Evolutionary conservation across 345 rosid genomes (phyloP).

Genomic region (Firmiana major): DNA sequence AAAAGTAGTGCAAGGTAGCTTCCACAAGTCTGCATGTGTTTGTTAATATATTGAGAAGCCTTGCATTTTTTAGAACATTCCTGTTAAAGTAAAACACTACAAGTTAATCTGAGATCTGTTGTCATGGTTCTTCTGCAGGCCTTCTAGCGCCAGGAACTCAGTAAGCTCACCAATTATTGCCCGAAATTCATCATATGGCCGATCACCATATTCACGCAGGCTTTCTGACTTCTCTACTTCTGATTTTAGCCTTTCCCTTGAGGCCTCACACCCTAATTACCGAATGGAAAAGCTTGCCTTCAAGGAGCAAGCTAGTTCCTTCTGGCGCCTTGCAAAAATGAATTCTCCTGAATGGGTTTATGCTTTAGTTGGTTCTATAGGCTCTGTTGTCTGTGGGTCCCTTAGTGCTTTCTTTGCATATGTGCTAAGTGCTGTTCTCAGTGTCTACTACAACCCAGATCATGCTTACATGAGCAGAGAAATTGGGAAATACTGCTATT

Average conservation of each 20-base stretch:
- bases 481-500: conserved; percentile 84
- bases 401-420: conserved; percentile 96
- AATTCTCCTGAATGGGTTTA: conserved; percentile 96
- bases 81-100: neutral
- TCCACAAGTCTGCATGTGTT: neutral
- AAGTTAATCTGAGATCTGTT: conserved; percentile 3
- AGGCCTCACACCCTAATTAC: conserved; percentile 66
- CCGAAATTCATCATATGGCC: conserved; percentile 88
- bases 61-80: neutral
- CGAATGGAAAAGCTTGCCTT: conserved; percentile 83
- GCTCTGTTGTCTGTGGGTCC: conserved; percentile 84
- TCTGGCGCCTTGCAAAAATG: conserved; percentile 97
- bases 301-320: conserved; percentile 95
- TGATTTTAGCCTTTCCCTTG: conserved; percentile 88
- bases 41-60: neutral
- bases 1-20: conserved; percentile 94
- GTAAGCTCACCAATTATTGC: conserved; percentile 97
- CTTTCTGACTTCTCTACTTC: conserved; percentile 98
- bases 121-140: conserved; percentile 51
- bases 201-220: conserved; percentile 93
- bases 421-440: conserved; percentile 88
- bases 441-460: conserved; percentile 82
- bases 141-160: conserved; percentile 96
- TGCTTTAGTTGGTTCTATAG: conserved; percentile 83
- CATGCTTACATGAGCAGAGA: conserved; percentile 83